These are phyloP conservation scores for Mortierella sp. DNA, from an alignment of 371 early-diverging fungal genomes.

Conservation along the genomic window DNA sequence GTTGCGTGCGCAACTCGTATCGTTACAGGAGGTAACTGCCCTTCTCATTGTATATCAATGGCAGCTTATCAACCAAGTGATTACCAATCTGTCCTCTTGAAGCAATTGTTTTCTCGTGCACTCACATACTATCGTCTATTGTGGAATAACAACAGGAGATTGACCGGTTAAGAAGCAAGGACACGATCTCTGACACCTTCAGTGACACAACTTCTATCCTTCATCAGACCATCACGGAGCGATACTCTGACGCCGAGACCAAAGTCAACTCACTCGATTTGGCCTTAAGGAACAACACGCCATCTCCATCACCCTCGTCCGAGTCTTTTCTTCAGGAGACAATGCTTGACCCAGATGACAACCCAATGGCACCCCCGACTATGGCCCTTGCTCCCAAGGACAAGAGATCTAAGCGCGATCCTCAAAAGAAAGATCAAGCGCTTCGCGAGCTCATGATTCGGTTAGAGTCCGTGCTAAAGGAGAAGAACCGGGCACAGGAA, in stretches of 20 bases:
- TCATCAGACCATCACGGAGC: neutral
- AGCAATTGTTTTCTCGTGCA: no score
- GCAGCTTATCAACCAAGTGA: no score
- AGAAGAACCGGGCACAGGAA: constrained; percentile 38
- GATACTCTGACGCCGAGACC: constrained; percentile 11
- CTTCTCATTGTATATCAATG: no score
- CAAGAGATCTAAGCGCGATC: constrained; percentile 10
- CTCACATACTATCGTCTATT: no score
- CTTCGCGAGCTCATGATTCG: constrained; percentile 37
- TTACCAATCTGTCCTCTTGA: no score
- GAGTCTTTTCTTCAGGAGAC: no score
- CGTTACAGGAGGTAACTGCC: constrained; percentile 8
- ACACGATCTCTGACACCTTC: neutral
- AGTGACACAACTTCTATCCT: constrained; percentile 6
- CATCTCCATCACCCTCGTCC: constrained; percentile 12
- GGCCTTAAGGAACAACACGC: neutral
- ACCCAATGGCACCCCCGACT: neutral
- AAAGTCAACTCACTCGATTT: constrained; percentile 25
- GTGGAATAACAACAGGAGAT: constrained; percentile 18
- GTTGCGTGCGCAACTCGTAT: constrained; percentile 11
- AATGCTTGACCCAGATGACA: no score
- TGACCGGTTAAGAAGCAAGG: constrained; percentile 1
- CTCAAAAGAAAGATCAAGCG: constrained; percentile 32
- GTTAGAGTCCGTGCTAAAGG: constrained; percentile 29
- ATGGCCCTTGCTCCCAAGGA: neutral